Evolutionary conservation across 495 filamentous ascomycete genomes (phyloP).

Genomic region (Hypoxylon fragiforme): DNA sequence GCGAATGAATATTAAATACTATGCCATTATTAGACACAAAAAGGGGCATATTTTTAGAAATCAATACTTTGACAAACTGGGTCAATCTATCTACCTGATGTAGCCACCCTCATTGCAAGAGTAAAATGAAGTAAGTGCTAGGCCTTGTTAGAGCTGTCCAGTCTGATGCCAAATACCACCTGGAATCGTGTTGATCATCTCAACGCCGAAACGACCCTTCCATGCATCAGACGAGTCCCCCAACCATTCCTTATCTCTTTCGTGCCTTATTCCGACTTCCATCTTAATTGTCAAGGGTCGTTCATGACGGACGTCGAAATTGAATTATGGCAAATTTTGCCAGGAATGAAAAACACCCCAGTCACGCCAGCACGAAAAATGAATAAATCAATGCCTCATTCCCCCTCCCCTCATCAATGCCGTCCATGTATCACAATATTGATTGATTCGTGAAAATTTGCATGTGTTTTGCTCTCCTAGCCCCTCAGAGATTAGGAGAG

Average conservation of each 20-base stretch:
- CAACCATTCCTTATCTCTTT: constrained; percentile 27
- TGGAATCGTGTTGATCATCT: constrained; percentile 31
- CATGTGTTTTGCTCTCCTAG: constrained; percentile 1
- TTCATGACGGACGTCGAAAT: constrained; percentile 18
- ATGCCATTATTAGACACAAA: constrained; percentile 6
- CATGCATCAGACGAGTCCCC: constrained; percentile 33
- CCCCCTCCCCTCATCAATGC: constrained; percentile 26
- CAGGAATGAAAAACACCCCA: constrained; percentile 13
- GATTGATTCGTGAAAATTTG: constrained; percentile 1
- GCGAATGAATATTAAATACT: not conserved
- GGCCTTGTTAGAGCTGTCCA: constrained; percentile 24
- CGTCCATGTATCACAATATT: constrained; percentile 16
- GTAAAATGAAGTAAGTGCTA: constrained; percentile 27
- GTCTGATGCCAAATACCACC: constrained; percentile 30
- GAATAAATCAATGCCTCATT: constrained; percentile 28
- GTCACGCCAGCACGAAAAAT: constrained; percentile 6
- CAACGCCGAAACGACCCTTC: constrained; percentile 38
- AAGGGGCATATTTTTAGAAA: constrained; percentile 3
- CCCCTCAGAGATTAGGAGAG: constrained; percentile 64
- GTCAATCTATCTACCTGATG: constrained; percentile 40
- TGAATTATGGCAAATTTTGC: constrained; percentile 24
- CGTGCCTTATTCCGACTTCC: constrained; percentile 20
- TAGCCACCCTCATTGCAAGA: constrained; percentile 27
- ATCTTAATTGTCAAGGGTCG: constrained; percentile 30
- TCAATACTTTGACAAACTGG: constrained; percentile 36